A percentile compares a stretch with the other conserved stretches of the same genome.
phyloP scores from a whole-genome alignment of 805 yeast genomes.

The Candida sonorensis region DNA sequence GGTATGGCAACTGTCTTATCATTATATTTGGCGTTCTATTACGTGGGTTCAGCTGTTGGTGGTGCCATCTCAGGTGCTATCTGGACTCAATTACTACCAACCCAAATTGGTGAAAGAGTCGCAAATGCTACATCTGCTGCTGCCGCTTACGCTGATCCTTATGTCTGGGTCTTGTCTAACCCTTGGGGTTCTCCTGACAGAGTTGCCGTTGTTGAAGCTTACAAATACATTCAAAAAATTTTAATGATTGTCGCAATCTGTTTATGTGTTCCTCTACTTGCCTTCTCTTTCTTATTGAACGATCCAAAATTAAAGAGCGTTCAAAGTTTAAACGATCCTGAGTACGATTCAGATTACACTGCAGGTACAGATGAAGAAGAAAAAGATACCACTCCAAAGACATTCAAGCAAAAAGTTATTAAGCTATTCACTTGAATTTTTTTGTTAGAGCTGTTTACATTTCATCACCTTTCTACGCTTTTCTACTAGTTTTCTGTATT shows the following conservation, averaged over 20 bases:
- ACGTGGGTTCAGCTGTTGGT: constrained; percentile 61
- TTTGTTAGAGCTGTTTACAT: no score
- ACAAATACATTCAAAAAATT: constrained; percentile 51
- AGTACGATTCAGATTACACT: background rate
- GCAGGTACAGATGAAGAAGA: background rate
- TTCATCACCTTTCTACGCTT: no score
- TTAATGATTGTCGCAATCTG: constrained; percentile 50
- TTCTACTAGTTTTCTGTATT: no score
- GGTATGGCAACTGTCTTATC: constrained; percentile 58
- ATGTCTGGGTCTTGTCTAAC: constrained; percentile 37
- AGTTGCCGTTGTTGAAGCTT: constrained; percentile 48
- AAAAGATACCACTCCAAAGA: background rate
- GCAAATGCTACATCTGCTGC: constrained; percentile 34
- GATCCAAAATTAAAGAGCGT: constrained; percentile 26
- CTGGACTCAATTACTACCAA: constrained; percentile 57
- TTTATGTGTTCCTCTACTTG: constrained; percentile 47
- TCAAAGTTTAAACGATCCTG: constrained; percentile 14
- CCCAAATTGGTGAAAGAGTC: constrained; percentile 31
- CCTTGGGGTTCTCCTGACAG: constrained; percentile 63
- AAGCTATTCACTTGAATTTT: no score
- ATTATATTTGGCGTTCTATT: constrained; percentile 48
- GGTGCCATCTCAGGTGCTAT: constrained; percentile 61
- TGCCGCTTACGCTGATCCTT: constrained; percentile 49
- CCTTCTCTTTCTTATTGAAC: constrained; percentile 42
- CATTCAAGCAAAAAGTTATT: no score